phyloP scores from a whole-genome alignment of 768 basidiomycete genomes.

The Lanmaoa rubissima region DNA sequence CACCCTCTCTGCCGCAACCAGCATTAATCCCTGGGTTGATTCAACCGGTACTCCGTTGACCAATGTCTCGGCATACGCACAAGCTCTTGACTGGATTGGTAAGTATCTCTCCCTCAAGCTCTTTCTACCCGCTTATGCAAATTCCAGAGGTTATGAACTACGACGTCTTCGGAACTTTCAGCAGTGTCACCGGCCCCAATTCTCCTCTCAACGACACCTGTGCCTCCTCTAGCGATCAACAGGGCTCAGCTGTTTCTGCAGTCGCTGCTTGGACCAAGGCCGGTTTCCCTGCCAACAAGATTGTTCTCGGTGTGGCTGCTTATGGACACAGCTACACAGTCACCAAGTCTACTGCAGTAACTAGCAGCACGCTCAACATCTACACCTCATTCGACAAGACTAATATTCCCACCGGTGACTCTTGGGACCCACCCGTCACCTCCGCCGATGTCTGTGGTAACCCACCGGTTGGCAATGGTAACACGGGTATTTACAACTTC shows the following conservation, averaged over 20 bases:
- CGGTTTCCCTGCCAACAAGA: slow-evolving; percentile 67
- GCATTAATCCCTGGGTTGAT: slow-evolving; percentile 64
- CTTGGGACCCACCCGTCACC: slow-evolving; percentile 48
- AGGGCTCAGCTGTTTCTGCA: slow-evolving; percentile 75
- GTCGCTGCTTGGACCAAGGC: slow-evolving; percentile 73
- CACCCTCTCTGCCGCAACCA: slow-evolving; percentile 71
- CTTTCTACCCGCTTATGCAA: slow-evolving; percentile 5
- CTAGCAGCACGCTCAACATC: slow-evolving; percentile 33
- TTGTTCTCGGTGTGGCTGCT: slow-evolving; percentile 81
- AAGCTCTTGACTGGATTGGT: slow-evolving; percentile 71
- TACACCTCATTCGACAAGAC: slow-evolving; percentile 52
- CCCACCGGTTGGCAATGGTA: slow-evolving; percentile 38
- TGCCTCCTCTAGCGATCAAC: slow-evolving; percentile 51
- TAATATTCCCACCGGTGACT: slow-evolving; percentile 50
- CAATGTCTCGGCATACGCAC: slow-evolving; percentile 65
- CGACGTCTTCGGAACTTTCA: slow-evolving; percentile 57
- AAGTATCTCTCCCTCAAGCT: slow-evolving; percentile 21
- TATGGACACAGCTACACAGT: slow-evolving; percentile 76
- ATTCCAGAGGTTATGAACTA: slow-evolving; percentile 69
- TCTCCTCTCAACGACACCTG: slow-evolving; percentile 83
- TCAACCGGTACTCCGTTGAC: slow-evolving; percentile 51
- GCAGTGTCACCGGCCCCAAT: slow-evolving; percentile 68
- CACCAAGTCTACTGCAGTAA: slow-evolving; percentile 22
- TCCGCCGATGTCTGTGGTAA: slow-evolving; percentile 61
- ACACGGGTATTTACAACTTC: slow-evolving; percentile 58